These are phyloP conservation scores for Bryoglossum gracile DNA, from an alignment of 495 filamentous ascomycete genomes.

Conservation along the genomic window DNA sequence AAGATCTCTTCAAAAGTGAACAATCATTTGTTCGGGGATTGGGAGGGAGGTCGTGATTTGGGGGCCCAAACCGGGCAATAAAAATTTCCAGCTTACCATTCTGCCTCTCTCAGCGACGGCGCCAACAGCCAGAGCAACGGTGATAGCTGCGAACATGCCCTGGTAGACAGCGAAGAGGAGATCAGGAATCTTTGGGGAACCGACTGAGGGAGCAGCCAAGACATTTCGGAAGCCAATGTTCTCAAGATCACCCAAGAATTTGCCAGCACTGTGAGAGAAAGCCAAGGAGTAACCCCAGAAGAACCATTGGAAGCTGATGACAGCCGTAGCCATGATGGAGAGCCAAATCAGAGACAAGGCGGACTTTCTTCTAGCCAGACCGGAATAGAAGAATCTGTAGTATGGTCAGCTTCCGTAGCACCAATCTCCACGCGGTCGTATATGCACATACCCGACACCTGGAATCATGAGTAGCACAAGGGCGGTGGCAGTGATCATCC, in stretches of 20 bases:
- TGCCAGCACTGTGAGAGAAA: slow-evolving; percentile 79
- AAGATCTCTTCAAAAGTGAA: neutral
- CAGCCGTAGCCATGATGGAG: slow-evolving; percentile 88
- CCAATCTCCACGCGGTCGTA: slow-evolving; percentile 15
- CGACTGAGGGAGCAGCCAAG: slow-evolving; percentile 74
- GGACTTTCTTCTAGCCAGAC: slow-evolving; percentile 90
- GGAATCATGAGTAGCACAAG: slow-evolving; percentile 97
- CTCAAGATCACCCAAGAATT: slow-evolving; percentile 74
- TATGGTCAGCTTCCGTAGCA: slow-evolving; percentile 11
- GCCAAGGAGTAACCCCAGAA: slow-evolving; percentile 97
- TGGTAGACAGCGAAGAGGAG: slow-evolving; percentile 90
- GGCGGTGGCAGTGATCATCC: slow-evolving; percentile 81
- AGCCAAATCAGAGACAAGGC: slow-evolving; percentile 96
- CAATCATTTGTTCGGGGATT: neutral
- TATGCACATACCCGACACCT: slow-evolving; percentile 59
- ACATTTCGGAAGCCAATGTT: slow-evolving; percentile 85
- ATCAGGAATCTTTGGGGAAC: slow-evolving; percentile 75
- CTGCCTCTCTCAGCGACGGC: slow-evolving; percentile 89
- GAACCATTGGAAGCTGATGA: slow-evolving; percentile 96
- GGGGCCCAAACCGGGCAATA: no score
- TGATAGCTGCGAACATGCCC: slow-evolving; percentile 97
- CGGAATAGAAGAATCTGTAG: slow-evolving; percentile 92
- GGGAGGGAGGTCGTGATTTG: no score
- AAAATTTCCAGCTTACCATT: slow-evolving; percentile 57
- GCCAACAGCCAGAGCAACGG: slow-evolving; percentile 87